phyloP scores from a whole-genome alignment of 2,329 filamentous ascomycete species.

The Zymoseptoria crescenta region DNA sequence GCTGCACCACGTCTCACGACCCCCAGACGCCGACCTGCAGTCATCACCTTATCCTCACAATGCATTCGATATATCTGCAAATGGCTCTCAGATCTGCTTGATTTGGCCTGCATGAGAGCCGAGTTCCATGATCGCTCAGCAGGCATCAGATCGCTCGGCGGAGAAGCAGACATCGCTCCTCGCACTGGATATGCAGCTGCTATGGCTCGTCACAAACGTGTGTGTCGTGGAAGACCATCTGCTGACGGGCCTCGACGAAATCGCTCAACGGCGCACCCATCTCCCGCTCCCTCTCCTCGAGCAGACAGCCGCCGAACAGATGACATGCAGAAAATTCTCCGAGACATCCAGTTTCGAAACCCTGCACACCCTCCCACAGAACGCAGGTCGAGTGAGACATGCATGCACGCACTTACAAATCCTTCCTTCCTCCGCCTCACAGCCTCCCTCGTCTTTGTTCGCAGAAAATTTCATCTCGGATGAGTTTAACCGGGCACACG shows the following conservation, averaged over 20 bases:
- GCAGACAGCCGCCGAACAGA: too few species aligned
- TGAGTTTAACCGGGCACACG: not conserved
- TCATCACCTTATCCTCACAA: not conserved
- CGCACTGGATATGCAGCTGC: too few species aligned
- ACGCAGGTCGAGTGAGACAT: not conserved
- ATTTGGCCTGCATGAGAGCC: not conserved
- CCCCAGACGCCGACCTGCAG: not conserved
- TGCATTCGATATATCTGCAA: not conserved
- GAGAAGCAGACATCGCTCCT: too few species aligned
- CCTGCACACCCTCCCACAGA: not conserved
- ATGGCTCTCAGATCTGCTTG: not conserved
- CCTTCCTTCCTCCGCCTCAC: not conserved
- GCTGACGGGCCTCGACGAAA: too few species aligned
- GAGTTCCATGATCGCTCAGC: too few species aligned
- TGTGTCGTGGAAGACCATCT: too few species aligned
- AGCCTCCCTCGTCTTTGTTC: not conserved
- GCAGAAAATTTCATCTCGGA: not conserved
- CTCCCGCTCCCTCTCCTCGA: too few species aligned
- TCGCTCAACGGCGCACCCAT: too few species aligned
- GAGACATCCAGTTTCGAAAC: not conserved
- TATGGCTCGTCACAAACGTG: too few species aligned
- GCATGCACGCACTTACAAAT: not conserved
- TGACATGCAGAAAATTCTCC: not conserved
- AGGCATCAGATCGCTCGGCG: too few species aligned
- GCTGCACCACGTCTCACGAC: not conserved